phyloP scores from a whole-genome alignment of 768 basidiomycete genomes.

The Auriculariales sp. region DNA sequence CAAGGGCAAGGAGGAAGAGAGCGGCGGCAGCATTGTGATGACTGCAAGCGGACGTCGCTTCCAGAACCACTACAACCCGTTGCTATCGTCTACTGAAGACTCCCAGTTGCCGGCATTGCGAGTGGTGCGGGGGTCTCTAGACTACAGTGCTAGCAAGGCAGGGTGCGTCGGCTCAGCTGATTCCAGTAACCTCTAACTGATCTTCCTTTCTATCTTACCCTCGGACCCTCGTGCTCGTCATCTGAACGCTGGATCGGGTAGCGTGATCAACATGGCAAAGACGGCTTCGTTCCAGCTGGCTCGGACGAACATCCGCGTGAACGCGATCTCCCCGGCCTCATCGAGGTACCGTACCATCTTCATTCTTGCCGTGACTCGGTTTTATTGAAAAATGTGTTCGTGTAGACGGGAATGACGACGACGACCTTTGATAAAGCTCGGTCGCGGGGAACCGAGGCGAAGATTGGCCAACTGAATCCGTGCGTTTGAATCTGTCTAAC shows the following conservation, averaged over 20 bases:
- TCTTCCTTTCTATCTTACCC: neutral
- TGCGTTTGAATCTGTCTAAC: too few species aligned
- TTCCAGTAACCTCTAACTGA: constrained; percentile 18
- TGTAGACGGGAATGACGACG: constrained; percentile 70
- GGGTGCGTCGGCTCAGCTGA: too few species aligned
- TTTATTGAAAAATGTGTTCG: neutral
- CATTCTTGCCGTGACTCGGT: neutral
- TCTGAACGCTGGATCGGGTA: constrained; percentile 16
- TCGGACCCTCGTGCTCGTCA: neutral
- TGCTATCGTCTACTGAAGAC: too few species aligned
- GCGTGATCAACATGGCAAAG: constrained; percentile 80
- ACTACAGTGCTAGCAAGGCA: constrained; percentile 89
- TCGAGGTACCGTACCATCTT: constrained; percentile 42
- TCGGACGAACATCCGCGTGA: constrained; percentile 75
- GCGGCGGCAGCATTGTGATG: constrained; percentile 69
- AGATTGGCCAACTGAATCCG: constrained; percentile 81
- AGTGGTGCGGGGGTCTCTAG: constrained; percentile 69
- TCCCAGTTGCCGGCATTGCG: constrained; percentile 61
- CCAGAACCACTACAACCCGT: too few species aligned
- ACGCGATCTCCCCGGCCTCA: constrained; percentile 84
- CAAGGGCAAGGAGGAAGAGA: constrained; percentile 49
- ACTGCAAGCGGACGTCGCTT: constrained; percentile 57
- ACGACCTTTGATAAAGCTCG: constrained; percentile 67
- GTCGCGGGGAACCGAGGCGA: constrained; percentile 51
- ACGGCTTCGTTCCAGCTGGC: constrained; percentile 69